Conservation (phyloP, 352 stramenopile genomes). For the Aphanomyces cochlioides region DNA sequence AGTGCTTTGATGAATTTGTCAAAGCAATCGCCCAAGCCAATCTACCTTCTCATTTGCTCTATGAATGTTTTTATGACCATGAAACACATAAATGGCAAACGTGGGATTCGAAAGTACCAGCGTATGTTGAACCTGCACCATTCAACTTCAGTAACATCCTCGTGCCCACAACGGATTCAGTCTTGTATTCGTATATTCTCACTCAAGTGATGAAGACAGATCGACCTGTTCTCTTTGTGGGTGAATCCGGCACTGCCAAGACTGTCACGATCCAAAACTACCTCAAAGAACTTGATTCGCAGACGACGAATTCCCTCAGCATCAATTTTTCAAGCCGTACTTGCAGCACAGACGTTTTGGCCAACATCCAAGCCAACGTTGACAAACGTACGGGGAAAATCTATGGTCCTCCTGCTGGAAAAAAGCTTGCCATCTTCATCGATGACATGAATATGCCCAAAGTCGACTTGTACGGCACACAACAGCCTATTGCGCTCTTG, state of each 20-base stretch:
- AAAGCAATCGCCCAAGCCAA: constrained; percentile 75
- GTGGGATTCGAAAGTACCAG: constrained; percentile 81
- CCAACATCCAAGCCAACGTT: constrained; percentile 93
- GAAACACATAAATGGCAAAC: constrained; percentile 88
- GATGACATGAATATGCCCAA: constrained; percentile 98
- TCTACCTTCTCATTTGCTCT: constrained; percentile 77
- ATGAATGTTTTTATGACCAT: constrained; percentile 88
- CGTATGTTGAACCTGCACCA: constrained; percentile 88
- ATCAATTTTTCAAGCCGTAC: constrained; percentile 95
- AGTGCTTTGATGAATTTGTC: constrained; percentile 89
- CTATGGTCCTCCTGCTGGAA: constrained; percentile 90
- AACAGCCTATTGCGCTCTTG: constrained; percentile 93
- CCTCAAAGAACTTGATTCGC: constrained; percentile 71
- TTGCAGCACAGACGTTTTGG: constrained; percentile 91
- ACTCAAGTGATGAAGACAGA: constrained; percentile 81
- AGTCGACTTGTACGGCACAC: constrained; percentile 93
- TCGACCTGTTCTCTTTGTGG: constrained; percentile 91
- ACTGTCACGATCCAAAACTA: constrained; percentile 95
- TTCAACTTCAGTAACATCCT: constrained; percentile 96
- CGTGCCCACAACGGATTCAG: constrained; percentile 92
- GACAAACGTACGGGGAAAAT: constrained; percentile 94
- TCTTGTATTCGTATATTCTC: constrained; percentile 92
- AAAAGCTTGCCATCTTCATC: constrained; percentile 94
- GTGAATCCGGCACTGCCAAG: constrained; percentile 93
- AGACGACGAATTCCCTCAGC: constrained; percentile 61